phyloP scores from a whole-genome alignment of 2,329 filamentous ascomycete genomes.

The Plenodomus tracheiphilus region DNA sequence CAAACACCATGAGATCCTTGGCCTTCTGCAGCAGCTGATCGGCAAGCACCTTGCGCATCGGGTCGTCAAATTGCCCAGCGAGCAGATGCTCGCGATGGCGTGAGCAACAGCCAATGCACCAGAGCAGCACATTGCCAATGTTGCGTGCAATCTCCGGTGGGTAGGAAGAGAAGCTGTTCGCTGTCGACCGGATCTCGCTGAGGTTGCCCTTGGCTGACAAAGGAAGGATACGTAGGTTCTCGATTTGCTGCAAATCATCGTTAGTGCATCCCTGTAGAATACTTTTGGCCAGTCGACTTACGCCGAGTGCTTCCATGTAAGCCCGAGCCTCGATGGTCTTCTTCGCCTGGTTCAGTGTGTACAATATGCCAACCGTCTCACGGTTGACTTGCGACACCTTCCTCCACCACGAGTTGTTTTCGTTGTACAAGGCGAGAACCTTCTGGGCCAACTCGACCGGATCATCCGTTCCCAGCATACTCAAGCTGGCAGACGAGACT shows the following conservation, averaged over 20 bases:
- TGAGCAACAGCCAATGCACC: slow-evolving; percentile 87
- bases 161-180: slow-evolving; percentile 77
- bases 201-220: slow-evolving; percentile 75
- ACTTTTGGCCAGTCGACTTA: slow-evolving; percentile 50
- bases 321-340: slow-evolving; percentile 59
- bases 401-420: slow-evolving; percentile 62
- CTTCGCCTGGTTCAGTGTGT: slow-evolving; percentile 65
- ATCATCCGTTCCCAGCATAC: slow-evolving; percentile 69
- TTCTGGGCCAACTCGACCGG: slow-evolving; percentile 65
- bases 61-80: slow-evolving; percentile 72
- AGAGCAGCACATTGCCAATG: slow-evolving; percentile 88
- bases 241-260: slow-evolving; percentile 64
- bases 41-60: slow-evolving; percentile 57
- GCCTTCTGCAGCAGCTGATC: slow-evolving; percentile 77
- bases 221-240: slow-evolving; percentile 75
- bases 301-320: slow-evolving; percentile 66
- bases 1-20: slow-evolving; percentile 90
- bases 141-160: slow-evolving; percentile 83
- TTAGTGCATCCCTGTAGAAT: not conserved
- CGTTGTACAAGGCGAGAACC: slow-evolving; percentile 65
- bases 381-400: slow-evolving; percentile 63
- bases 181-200: slow-evolving; percentile 74
- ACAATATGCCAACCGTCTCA: slow-evolving; percentile 61
- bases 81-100: slow-evolving; percentile 70
- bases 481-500: slow-evolving; percentile 55